Conservation (phyloP, 139 green algal genomes). For the Desmodesmus armatus region DNA sequence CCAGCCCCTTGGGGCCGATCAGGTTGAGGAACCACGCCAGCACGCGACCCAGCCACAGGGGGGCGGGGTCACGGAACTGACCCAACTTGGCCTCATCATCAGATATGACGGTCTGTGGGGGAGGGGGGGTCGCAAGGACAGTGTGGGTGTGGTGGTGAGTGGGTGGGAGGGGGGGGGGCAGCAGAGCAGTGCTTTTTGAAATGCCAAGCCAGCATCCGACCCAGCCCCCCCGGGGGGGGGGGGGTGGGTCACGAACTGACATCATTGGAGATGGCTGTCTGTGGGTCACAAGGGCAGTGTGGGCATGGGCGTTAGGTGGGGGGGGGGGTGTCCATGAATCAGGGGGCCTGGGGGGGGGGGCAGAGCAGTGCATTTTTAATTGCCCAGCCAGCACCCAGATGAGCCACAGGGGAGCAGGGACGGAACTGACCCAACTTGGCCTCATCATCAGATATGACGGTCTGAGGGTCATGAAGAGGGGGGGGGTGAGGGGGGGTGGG, state of each 20-base stretch:
- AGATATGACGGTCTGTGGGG: conserved; percentile 85
- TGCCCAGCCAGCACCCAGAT: conserved; percentile 87
- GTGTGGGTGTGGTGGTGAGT: not conserved
- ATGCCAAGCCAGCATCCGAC: too few relatives aligned
- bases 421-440: conserved; percentile 88
- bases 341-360: too few relatives aligned
- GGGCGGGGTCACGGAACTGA: conserved; percentile 78
- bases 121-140: not conserved
- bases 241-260: not conserved
- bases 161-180: not conserved
- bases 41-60: conserved; percentile 84
- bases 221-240: too few relatives aligned
- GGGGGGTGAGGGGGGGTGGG: not conserved
- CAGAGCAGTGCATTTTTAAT: conserved; percentile 80
- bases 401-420: conserved; percentile 82
- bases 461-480: conserved; percentile 63
- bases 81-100: conserved; percentile 96
- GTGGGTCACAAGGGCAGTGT: not conserved
- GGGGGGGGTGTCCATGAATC: too few relatives aligned
- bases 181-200: not conserved
- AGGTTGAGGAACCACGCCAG: conserved; percentile 82
- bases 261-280: not conserved
- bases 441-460: conserved; percentile 93
- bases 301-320: not conserved
- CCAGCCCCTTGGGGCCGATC: conserved; percentile 92